Conservation (phyloP, 805 yeast species). For the Myxozyma mucilagina region DNA sequence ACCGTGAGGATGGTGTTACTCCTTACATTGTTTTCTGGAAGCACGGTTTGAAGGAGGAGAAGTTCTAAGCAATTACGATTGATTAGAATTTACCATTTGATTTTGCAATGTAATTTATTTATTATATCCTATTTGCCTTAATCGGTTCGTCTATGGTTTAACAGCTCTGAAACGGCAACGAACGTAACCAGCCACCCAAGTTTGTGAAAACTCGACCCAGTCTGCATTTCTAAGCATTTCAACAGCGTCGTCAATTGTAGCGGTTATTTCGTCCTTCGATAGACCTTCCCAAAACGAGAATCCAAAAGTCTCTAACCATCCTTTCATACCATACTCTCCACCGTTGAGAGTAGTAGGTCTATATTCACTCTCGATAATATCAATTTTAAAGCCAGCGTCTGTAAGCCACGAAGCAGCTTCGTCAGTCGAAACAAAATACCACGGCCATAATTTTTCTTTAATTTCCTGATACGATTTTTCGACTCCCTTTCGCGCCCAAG, state of each 20-base stretch:
- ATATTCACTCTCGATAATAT: slow-evolving; percentile 29
- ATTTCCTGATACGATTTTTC: slow-evolving; percentile 9
- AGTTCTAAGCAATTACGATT: slow-evolving; percentile 60
- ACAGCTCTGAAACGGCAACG: slow-evolving; percentile 31
- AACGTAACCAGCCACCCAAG: slow-evolving; percentile 34
- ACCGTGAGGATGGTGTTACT: slow-evolving; percentile 99
- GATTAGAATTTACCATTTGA: neutral
- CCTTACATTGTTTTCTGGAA: slow-evolving; percentile 98
- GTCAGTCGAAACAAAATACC: slow-evolving; percentile 32
- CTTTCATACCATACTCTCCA: slow-evolving; percentile 30
- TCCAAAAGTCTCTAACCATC: slow-evolving; percentile 36
- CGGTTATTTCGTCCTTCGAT: slow-evolving; percentile 14
- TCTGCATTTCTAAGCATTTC: slow-evolving; percentile 17
- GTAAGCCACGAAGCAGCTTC: slow-evolving; percentile 18
- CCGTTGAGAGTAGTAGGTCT: slow-evolving; percentile 32
- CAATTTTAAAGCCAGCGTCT: slow-evolving; percentile 33
- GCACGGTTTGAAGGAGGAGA: slow-evolving; percentile 89
- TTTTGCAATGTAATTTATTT: neutral
- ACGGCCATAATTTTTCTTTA: slow-evolving; percentile 24
- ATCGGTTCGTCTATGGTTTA: slow-evolving; percentile 7
- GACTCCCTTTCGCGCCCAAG: slow-evolving; percentile 17
- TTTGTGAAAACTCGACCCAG: slow-evolving; percentile 19
- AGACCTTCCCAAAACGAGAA: slow-evolving; percentile 31
- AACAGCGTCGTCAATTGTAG: slow-evolving; percentile 26
- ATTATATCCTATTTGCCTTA: neutral